Base-by-base conservation (phyloP, 441 rosid species). In the Bruguiera hainesii region DNA sequence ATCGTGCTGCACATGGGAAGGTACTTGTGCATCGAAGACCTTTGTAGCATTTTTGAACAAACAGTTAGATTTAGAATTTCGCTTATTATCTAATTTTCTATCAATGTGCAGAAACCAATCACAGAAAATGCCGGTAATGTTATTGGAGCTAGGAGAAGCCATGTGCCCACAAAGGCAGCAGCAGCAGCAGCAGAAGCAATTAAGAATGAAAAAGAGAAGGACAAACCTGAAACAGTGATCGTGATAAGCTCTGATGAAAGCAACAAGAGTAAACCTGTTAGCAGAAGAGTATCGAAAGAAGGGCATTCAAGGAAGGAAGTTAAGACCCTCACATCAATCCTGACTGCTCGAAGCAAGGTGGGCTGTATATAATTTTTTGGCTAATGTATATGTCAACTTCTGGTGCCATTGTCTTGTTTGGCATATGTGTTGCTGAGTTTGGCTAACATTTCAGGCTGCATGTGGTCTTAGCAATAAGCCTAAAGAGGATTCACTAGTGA, bases 341-440 rank as follows among this genome's bases (percentile, higher is more conserved):
- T 91, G 29, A 81, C 82, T 63, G 97, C 98, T 49, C 73, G 99
- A 53, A 94, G 98, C 92, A 91, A 91, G 89, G 98, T 86, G 28
- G 58, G 28, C 29, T 20, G 23, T 21, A 21, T 26, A 21, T 26
- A 21, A 9, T 2, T 53, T 3, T 53, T 23, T 53, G 25, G 25
- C 58, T 23, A 21, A 53, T 23, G 6, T 4, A 0, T 56, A 35
- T 30, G 42, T 63, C 20, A 10, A 48, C 0, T 5, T 23, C 21
- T 23, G 20, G 39, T 25, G 52, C n/a, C 10, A 25, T 72, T 42
- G 21, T 6, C n/a, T 33, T 37, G 25, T 31, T 51, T 63, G 48
- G 18, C 16, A 50, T 28, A 30, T 46, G 19, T 52, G 3, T 28
- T 15, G 35, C 16, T 68, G 6, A 25, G 28, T 37, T 53, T 76